These are phyloP conservation scores for Arabidopsis hybrid DNA, from an alignment of 441 rosid genomes.

Conservation along the genomic window DNA sequence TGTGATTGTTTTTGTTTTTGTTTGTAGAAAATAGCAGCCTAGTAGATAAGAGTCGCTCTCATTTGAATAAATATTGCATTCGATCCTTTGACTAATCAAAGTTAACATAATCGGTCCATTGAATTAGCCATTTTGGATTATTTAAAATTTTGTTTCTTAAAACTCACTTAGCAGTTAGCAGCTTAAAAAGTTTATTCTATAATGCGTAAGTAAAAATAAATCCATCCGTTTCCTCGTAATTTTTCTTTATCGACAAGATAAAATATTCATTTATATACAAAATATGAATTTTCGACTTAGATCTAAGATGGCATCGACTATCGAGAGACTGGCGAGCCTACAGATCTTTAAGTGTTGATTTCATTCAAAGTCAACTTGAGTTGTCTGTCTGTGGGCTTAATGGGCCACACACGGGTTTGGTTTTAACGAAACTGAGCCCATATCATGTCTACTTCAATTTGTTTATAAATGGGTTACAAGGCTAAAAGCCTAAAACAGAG, in stretches of 20 bases:
- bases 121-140: background rate
- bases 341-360: background rate
- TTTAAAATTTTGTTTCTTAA: background rate
- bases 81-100: constrained; percentile 24
- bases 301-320: background rate
- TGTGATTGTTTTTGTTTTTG: constrained; percentile 18
- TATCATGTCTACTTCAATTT: background rate
- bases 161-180: background rate
- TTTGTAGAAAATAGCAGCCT: constrained; percentile 25
- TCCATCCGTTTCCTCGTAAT: background rate
- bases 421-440: background rate
- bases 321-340: background rate
- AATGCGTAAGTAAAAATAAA: background rate
- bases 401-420: background rate
- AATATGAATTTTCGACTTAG: background rate
- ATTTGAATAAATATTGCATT: background rate
- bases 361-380: background rate
- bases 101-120: background rate
- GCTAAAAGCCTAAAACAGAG: too few species aligned
- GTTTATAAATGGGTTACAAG: background rate
- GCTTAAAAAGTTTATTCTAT: background rate
- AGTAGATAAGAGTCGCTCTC: constrained; percentile 36
- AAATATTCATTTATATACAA: background rate
- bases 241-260: background rate
- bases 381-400: background rate